Evolutionary conservation across 1,284 basidiomycete genomes (phyloP).

Genomic region (Tremellales sp.): DNA sequence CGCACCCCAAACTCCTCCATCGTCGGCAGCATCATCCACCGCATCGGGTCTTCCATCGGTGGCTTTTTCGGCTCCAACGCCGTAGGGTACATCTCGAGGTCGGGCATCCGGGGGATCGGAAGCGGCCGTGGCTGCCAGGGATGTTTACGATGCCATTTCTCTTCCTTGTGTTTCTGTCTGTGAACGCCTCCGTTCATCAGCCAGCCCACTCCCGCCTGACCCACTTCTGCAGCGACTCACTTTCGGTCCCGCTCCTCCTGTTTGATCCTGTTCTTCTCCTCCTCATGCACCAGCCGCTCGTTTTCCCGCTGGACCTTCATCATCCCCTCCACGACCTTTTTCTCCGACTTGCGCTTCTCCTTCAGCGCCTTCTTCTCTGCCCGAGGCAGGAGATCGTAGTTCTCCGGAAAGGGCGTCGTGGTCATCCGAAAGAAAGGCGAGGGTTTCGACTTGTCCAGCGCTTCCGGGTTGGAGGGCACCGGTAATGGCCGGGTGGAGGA

Average conservation of each 20-base stretch:
- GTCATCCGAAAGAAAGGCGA: constrained; percentile 1
- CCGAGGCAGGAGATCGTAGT: constrained; percentile 8
- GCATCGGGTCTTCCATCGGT: background rate
- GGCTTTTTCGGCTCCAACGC: constrained; percentile 3
- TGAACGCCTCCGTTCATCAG: too few species aligned
- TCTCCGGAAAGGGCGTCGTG: constrained; percentile 9
- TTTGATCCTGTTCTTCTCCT: constrained; percentile 8
- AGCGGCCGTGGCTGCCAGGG: constrained; percentile 8
- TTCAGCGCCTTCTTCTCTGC: constrained; percentile 12
- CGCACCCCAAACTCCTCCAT: constrained; percentile 28
- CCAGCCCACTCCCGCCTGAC: too few species aligned
- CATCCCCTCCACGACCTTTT: constrained; percentile 14
- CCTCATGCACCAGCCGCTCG: constrained; percentile 13
- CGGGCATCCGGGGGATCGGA: constrained; percentile 5
- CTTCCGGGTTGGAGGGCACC: background rate
- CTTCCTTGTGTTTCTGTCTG: constrained; percentile 13
- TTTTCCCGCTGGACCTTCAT: constrained; percentile 11
- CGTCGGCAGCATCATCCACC: constrained; percentile 24
- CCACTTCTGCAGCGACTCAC: too few species aligned
- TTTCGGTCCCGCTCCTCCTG: too few species aligned
- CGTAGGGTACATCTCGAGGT: too few species aligned
- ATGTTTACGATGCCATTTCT: constrained; percentile 14
- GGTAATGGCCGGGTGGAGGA: background rate
- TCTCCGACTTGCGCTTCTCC: constrained; percentile 16
- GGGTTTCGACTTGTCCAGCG: too few species aligned